These are phyloP conservation scores for Rubia peregrina DNA, from an alignment of 305 asterid genomes.

Conservation along the genomic window DNA sequence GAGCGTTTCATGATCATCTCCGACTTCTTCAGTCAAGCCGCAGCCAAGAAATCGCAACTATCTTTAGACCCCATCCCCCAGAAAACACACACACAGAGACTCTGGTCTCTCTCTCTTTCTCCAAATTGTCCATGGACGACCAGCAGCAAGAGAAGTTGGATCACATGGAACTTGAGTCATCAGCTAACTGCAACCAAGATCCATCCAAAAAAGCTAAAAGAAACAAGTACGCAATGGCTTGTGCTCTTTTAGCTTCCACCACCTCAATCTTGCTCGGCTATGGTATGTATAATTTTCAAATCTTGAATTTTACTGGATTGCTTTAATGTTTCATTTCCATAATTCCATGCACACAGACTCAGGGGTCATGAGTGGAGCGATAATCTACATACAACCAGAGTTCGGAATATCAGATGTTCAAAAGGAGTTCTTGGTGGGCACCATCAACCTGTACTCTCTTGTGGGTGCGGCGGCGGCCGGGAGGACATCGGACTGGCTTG, in stretches of 20 bases:
- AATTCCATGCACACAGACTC: slow-evolving; percentile 35
- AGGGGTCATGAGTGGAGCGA: slow-evolving; percentile 88
- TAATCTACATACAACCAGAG: slow-evolving; percentile 38
- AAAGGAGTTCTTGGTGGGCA: slow-evolving; percentile 54
- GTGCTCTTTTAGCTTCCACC: slow-evolving; percentile 24
- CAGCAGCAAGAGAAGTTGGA: not conserved
- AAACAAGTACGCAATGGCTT: slow-evolving; percentile 22
- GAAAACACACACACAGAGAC: no score
- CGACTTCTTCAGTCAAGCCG: not conserved
- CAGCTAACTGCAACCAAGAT: not conserved
- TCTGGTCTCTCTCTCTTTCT: not conserved
- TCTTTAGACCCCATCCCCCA: no score
- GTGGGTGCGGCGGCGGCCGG: slow-evolving; percentile 77
- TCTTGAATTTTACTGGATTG: no score
- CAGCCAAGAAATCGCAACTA: not conserved
- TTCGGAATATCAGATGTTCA: slow-evolving; percentile 31
- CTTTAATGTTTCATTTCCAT: not conserved
- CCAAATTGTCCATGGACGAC: not conserved
- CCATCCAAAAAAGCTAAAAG: slow-evolving; percentile 8
- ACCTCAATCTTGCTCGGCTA: slow-evolving; percentile 24
- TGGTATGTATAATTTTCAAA: slow-evolving; percentile 4
- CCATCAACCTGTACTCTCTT: slow-evolving; percentile 52
- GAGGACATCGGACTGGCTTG: slow-evolving; percentile 67
- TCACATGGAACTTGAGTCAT: not conserved
- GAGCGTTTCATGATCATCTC: not conserved